A percentile compares a stretch with the other conserved stretches of the same genome.
These are phyloP conservation scores for Lachancea quebecensis DNA, from an alignment of 805 yeast genomes.

Conservation along the genomic window DNA sequence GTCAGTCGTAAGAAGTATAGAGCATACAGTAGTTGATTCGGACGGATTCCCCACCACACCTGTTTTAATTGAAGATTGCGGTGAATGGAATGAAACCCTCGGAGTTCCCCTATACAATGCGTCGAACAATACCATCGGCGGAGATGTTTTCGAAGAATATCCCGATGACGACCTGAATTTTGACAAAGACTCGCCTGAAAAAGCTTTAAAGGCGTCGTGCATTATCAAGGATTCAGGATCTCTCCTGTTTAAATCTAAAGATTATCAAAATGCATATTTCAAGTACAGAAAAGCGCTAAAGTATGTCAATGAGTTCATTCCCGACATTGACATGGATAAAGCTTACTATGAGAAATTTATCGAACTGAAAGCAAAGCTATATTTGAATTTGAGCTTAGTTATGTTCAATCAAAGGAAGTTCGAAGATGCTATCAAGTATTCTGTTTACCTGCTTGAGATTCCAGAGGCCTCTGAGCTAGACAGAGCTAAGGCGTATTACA, in stretches of 20 bases:
- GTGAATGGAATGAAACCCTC: slow-evolving; percentile 50
- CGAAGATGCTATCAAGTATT: slow-evolving; percentile 45
- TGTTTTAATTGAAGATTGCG: slow-evolving; percentile 51
- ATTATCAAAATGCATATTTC: slow-evolving; percentile 44
- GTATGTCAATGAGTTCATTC: slow-evolving; percentile 64
- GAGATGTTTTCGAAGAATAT: slow-evolving; percentile 67
- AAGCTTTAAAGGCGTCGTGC: slow-evolving; percentile 43
- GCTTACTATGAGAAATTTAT: slow-evolving; percentile 44
- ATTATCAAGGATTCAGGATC: slow-evolving; percentile 66
- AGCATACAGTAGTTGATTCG: slow-evolving; percentile 40
- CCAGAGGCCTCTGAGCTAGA: slow-evolving; percentile 35
- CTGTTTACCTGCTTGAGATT: slow-evolving; percentile 50
- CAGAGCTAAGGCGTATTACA: slow-evolving; percentile 50
- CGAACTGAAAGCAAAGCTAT: slow-evolving; percentile 37
- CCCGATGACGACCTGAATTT: slow-evolving; percentile 67
- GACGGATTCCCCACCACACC: slow-evolving; percentile 38
- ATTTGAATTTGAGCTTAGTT: slow-evolving; percentile 51
- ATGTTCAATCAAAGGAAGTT: slow-evolving; percentile 44
- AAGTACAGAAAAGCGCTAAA: slow-evolving; percentile 63
- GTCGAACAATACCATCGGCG: slow-evolving; percentile 52
- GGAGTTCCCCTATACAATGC: slow-evolving; percentile 57
- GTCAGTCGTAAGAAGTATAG: slow-evolving; percentile 61
- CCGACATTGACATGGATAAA: slow-evolving; percentile 58
- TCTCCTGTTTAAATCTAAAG: slow-evolving; percentile 47
- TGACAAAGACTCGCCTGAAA: slow-evolving; percentile 48